Base-by-base conservation (phyloP, 805 yeast genomes). In the Monosporozyma servazzii region DNA sequence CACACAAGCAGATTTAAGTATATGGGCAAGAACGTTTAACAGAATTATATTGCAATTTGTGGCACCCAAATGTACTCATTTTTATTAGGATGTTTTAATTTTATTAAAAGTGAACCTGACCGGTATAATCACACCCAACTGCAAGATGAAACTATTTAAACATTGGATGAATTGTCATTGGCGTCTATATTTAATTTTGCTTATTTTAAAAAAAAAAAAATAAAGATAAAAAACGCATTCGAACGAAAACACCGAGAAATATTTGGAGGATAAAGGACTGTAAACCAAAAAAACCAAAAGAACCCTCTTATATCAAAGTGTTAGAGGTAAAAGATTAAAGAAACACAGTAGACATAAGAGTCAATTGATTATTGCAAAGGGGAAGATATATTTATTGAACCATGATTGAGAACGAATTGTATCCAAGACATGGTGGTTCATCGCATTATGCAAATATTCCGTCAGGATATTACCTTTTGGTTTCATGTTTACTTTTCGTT, bases 401-500 rank as follows among this genome's bases (percentile, higher is more conserved):
- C 2, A 33, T 33, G 37, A 33, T 15, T 3, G 37, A 33, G 17
- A 33, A 33, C 11, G 37, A 33, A 33, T 33, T 37, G 15, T 37
- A 9, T 13, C 41, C 23, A n/a, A 67, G 87, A 40, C 88, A 82
- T 58, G 80, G 75, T 13, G 62, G 64, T 25, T 74, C 74, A 39
- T 37, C 41, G 15, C 89, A 84, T 60, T 72, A 57, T 51, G 76
- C 76, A 42, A 84, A 84, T 60, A 58, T 81, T 45, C 75, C 76
- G 47, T 84, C 78, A 59, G 93, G 91, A 0, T 78, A 80, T 57
- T 58, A 75, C 11, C 63, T 80, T 0, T 62, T 83, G 6, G 58
- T 68, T 0, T 50, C 78, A 3, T 69, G 81, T 1, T 46, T 74
- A 0, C 45, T 70, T 0, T 78, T 79, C 53, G 52, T 78, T 0